Conservation (phyloP, 208 protist genomes). For the Acanthamoeba culbertsoni region DNA sequence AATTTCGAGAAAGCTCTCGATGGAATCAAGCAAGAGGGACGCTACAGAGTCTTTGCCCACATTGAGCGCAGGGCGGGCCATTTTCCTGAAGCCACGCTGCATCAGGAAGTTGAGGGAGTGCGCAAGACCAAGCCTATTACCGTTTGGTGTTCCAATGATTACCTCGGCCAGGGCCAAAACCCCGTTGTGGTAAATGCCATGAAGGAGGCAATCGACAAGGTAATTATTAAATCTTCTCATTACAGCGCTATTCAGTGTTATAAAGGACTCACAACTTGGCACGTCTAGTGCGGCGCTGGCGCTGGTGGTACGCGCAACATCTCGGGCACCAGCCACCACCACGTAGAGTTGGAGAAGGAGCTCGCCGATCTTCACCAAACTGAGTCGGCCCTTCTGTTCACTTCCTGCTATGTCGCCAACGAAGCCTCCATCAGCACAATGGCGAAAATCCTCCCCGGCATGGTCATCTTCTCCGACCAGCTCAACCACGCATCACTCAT, state of each 20-base stretch:
- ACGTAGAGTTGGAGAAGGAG: constrained; percentile 89
- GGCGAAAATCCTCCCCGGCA: constrained; percentile 76
- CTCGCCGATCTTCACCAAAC: constrained; percentile 93
- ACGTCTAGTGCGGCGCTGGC: constrained; percentile 80
- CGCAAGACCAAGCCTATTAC: constrained; percentile 73
- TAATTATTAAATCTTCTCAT: not conserved
- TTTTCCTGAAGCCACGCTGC: constrained; percentile 49
- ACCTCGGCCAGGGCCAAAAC: constrained; percentile 89
- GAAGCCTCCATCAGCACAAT: constrained; percentile 88
- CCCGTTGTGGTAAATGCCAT: constrained; percentile 80
- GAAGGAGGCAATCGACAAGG: constrained; percentile 71
- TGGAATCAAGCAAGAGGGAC: constrained; percentile 64
- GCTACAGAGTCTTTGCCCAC: constrained; percentile 66
- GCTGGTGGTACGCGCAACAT: constrained; percentile 91
- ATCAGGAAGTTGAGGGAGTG: not conserved
- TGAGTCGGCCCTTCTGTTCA: constrained; percentile 93
- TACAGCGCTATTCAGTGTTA: not conserved
- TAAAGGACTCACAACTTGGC: not conserved
- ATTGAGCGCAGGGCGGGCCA: constrained; percentile 61
- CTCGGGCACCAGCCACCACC: constrained; percentile 82
- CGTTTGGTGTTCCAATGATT: constrained; percentile 92
- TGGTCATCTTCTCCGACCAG: constrained; percentile 90
- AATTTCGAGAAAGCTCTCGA: constrained; percentile 41
- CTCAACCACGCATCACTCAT: constrained; percentile 98
- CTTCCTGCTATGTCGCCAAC: constrained; percentile 93